These are phyloP conservation scores for Jatropha curcas DNA, from an alignment of 345 rosid genomes.

Conservation along the genomic window DNA sequence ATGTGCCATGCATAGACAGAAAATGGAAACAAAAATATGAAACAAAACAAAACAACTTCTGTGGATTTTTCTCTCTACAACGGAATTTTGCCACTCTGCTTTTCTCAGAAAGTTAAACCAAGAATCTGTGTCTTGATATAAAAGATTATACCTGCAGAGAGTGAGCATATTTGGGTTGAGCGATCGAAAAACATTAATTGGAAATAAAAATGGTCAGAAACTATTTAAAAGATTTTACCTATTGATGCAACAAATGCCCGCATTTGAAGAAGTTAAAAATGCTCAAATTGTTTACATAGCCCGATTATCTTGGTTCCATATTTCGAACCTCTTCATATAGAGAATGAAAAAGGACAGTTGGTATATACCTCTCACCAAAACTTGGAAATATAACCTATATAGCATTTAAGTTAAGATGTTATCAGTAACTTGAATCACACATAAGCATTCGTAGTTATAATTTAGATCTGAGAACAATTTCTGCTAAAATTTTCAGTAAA, in stretches of 20 bases:
- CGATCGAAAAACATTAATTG: not conserved
- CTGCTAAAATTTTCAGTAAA: not conserved
- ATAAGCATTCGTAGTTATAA: not conserved
- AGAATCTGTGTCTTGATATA: not conserved
- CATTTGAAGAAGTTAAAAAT: not conserved
- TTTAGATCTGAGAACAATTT: too few relatives aligned
- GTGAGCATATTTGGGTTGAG: not conserved
- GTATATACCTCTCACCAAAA: slow-evolving; percentile 80
- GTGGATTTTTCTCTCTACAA: not conserved
- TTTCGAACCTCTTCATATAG: slow-evolving; percentile 62
- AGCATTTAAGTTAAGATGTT: not conserved
- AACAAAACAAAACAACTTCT: not conserved
- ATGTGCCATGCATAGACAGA: not conserved
- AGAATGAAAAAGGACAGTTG: slow-evolving; percentile 68
- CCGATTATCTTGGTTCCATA: slow-evolving; percentile 41
- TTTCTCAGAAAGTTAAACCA: not conserved
- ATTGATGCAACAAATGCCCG: not conserved
- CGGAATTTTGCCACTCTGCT: not conserved
- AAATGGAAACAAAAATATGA: not conserved
- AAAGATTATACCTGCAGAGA: slow-evolving; percentile 1
- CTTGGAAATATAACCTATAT: slow-evolving; percentile 88
- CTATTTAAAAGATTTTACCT: not conserved
- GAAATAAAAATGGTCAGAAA: not conserved
- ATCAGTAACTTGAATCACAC: not conserved
- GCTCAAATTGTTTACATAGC: not conserved